phyloP scores from a whole-genome alignment of 495 filamentous ascomycete genomes.

The Amphirosellinia nigrospora region DNA sequence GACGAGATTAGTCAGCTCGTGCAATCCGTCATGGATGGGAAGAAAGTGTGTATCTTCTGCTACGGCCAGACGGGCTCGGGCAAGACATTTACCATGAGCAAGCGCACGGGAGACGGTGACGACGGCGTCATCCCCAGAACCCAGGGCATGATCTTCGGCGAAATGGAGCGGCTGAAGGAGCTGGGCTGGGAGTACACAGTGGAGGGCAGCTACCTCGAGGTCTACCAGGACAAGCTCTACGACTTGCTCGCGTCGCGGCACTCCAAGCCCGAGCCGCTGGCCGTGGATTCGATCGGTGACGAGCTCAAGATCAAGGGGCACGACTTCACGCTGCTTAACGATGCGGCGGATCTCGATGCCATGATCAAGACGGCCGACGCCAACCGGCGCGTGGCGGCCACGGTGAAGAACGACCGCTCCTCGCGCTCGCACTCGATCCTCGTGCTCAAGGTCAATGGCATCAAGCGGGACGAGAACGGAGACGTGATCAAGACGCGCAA shows the following conservation, averaged over 20 bases:
- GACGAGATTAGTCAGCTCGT: slow-evolving; percentile 97
- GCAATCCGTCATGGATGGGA: slow-evolving; percentile 94
- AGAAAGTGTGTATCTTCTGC: slow-evolving; percentile 99
- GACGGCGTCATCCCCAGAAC: slow-evolving; percentile 97
- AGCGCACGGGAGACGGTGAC: slow-evolving; percentile 49
- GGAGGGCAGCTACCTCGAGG: slow-evolving; percentile 96
- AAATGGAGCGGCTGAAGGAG: slow-evolving; percentile 77
- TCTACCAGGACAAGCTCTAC: slow-evolving; percentile 97
- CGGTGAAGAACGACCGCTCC: slow-evolving; percentile 93
- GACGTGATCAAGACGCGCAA: slow-evolving; percentile 84
- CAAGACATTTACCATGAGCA: slow-evolving; percentile 95
- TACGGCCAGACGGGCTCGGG: slow-evolving; percentile 98
- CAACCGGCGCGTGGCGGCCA: slow-evolving; percentile 92
- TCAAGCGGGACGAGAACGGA: slow-evolving; percentile 61
- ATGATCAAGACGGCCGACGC: slow-evolving; percentile 78
- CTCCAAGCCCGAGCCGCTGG: slow-evolving; percentile 91
- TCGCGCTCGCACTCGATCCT: slow-evolving; percentile 96
- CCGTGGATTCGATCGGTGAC: slow-evolving; percentile 55
- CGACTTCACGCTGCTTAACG: slow-evolving; percentile 68
- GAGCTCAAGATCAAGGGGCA: slow-evolving; percentile 70
- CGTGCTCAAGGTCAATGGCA: slow-evolving; percentile 84
- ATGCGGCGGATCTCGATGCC: slow-evolving; percentile 79
- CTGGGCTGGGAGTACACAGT: slow-evolving; percentile 96
- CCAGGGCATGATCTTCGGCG: slow-evolving; percentile 90
- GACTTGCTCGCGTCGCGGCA: slow-evolving; percentile 86